Evolutionary conservation across 2,329 filamentous ascomycete species (phyloP).

Genomic region (Graphiopsis chlorocephala): DNA sequence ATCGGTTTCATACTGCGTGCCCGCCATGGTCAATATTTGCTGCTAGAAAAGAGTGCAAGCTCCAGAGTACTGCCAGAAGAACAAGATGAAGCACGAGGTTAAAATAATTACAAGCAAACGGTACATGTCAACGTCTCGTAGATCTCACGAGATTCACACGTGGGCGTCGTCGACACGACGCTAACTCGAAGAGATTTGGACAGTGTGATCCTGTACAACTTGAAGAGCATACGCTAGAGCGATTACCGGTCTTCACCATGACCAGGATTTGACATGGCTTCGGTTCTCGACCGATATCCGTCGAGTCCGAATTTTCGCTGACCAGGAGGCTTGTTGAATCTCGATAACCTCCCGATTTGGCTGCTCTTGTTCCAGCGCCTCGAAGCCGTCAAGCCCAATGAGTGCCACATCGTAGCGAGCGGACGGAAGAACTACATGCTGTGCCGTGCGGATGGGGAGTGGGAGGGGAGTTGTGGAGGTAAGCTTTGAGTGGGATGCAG

Average conservation of each 20-base stretch:
- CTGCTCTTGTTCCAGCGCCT: background rate
- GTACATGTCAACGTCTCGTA: background rate
- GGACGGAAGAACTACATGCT: background rate
- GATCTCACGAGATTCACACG: conserved; percentile 13
- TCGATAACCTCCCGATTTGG: background rate
- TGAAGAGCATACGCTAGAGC: background rate
- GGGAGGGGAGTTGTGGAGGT: background rate
- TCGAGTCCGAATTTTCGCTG: background rate
- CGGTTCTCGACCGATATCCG: background rate
- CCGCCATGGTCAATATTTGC: background rate
- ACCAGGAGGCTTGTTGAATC: background rate
- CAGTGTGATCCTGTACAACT: conserved; percentile 2
- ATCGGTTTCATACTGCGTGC: background rate
- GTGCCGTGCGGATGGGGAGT: conserved; percentile 6
- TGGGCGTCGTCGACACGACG: background rate
- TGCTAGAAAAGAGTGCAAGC: background rate
- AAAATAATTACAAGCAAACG: background rate
- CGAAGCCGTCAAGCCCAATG: background rate
- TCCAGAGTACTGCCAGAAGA: background rate
- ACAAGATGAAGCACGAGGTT: background rate
- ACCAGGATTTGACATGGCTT: background rate
- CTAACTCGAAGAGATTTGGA: background rate
- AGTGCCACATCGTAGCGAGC: background rate
- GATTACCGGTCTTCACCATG: background rate
- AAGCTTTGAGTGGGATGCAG: conserved; percentile 7